Evolutionary conservation across 2,329 filamentous ascomycete species (phyloP).

Genomic region (Eutypella sp.): DNA sequence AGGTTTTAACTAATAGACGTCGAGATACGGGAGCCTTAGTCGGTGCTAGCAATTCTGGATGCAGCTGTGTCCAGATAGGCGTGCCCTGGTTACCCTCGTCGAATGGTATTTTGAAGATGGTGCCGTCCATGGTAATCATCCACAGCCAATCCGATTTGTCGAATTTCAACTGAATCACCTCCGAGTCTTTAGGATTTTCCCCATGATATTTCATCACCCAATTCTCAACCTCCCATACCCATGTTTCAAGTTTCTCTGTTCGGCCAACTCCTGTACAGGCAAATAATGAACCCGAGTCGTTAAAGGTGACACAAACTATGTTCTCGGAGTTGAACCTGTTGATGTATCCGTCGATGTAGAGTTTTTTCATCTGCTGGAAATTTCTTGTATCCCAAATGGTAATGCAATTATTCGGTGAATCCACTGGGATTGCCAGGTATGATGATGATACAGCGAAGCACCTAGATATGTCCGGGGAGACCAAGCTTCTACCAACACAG

Average conservation of each 20-base stretch:
- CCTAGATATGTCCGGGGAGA: constrained; percentile 6
- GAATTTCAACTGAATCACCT: constrained; percentile 9
- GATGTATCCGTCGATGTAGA: constrained; percentile 5
- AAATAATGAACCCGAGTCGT: constrained; percentile 8
- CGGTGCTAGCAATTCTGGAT: too few relatives aligned
- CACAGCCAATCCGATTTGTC: constrained; percentile 4
- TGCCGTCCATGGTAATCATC: constrained; percentile 7
- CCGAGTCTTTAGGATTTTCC: constrained; percentile 4
- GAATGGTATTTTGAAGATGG: too few relatives aligned
- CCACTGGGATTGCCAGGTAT: constrained; percentile 10
- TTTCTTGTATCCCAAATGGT: constrained; percentile 15
- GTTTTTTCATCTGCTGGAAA: constrained; percentile 7
- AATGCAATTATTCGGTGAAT: constrained; percentile 5
- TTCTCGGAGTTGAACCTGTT: too few relatives aligned
- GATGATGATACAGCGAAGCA: constrained; percentile 8
- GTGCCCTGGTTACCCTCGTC: too few relatives aligned
- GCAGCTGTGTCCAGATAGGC: too few relatives aligned
- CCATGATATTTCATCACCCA: neutral
- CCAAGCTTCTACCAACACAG: constrained; percentile 19
- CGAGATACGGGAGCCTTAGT: too few relatives aligned
- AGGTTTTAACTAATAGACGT: too few relatives aligned
- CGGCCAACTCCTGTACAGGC: constrained; percentile 10
- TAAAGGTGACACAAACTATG: constrained; percentile 9
- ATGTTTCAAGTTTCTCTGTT: constrained; percentile 4
- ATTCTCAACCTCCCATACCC: constrained; percentile 10